phyloP scores from a whole-genome alignment of 2,329 filamentous ascomycete species.

The Colletotrichum spinosum region DNA sequence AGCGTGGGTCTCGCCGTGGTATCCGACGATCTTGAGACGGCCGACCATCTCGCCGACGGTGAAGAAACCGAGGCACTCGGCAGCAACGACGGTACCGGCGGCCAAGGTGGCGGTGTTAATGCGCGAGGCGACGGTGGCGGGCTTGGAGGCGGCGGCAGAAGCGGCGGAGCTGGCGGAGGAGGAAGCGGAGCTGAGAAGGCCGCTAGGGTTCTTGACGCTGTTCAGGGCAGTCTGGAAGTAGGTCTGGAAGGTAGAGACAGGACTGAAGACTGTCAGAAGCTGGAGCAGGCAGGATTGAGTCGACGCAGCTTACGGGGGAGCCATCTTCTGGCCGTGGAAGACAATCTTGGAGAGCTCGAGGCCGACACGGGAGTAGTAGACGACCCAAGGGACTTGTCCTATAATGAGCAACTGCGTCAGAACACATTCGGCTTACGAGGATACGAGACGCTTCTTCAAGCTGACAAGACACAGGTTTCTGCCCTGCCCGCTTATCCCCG shows the following conservation, averaged over 20 bases:
- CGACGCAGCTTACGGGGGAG: constrained; percentile 82
- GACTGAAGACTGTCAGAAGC: constrained; percentile 60
- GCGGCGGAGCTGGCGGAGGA: constrained; percentile 68
- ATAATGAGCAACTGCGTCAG: constrained; percentile 39
- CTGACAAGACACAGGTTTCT: too few relatives aligned
- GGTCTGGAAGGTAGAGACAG: constrained; percentile 83
- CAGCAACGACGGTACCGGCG: constrained; percentile 80
- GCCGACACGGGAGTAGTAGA: constrained; percentile 93
- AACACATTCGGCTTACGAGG: neutral
- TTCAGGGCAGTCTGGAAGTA: constrained; percentile 84
- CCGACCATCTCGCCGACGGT: constrained; percentile 97
- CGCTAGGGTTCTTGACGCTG: constrained; percentile 75
- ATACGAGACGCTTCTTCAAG: too few relatives aligned
- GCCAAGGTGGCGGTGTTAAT: constrained; percentile 77
- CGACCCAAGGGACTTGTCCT: constrained; percentile 87
- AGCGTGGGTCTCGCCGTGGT: constrained; percentile 76
- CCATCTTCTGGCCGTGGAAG: constrained; percentile 90
- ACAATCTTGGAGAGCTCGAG: constrained; percentile 90
- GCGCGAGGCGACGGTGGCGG: constrained; percentile 50
- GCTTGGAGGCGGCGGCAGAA: constrained; percentile 61
- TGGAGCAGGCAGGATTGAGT: constrained; percentile 26
- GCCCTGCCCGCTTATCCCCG: neutral
- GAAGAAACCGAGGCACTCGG: constrained; percentile 96
- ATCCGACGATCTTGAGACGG: constrained; percentile 93
- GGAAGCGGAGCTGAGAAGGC: constrained; percentile 67